phyloP scores from a whole-genome alignment of 2,329 filamentous ascomycete species.

The Talaromyces sp. region DNA sequence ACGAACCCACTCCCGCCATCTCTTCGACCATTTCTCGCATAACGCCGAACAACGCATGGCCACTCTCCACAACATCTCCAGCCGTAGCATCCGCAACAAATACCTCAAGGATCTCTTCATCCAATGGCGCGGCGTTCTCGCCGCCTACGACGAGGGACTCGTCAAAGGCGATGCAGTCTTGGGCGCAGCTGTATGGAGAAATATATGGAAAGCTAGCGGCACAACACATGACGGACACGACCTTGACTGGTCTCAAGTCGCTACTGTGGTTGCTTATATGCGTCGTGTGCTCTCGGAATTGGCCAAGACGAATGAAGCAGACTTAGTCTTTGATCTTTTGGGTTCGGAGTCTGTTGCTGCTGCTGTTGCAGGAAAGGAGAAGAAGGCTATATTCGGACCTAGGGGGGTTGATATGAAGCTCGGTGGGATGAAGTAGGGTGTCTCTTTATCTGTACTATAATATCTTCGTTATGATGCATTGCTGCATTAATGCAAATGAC shows the following conservation, averaged over 20 bases:
- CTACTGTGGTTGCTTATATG: conserved; percentile 62
- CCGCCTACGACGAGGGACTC: conserved; percentile 57
- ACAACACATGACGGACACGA: conserved; percentile 41
- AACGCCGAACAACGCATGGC: conserved; percentile 68
- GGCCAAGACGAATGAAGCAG: conserved; percentile 52
- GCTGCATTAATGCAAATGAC: not conserved
- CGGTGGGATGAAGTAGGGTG: conserved; percentile 9
- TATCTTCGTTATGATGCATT: not conserved
- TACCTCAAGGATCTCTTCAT: conserved; percentile 83
- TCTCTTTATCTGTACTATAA: not conserved
- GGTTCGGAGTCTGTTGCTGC: conserved; percentile 31
- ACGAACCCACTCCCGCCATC: conserved; percentile 78
- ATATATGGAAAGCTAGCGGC: conserved; percentile 74
- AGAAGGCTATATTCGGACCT: conserved; percentile 34
- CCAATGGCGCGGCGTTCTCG: conserved; percentile 83
- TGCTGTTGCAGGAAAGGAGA: conserved; percentile 13
- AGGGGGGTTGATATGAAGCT: conserved; percentile 35
- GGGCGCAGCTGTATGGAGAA: conserved; percentile 79
- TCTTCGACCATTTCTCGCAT: conserved; percentile 84
- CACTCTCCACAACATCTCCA: conserved; percentile 47
- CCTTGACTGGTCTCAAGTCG: conserved; percentile 60
- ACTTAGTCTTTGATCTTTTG: conserved; percentile 51
- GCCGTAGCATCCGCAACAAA: conserved; percentile 55
- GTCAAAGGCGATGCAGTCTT: conserved; percentile 48
- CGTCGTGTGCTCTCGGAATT: conserved; percentile 55